These are phyloP conservation scores for Aspergillus latus DNA, from an alignment of 2,329 filamentous ascomycete species.

Conservation along the genomic window DNA sequence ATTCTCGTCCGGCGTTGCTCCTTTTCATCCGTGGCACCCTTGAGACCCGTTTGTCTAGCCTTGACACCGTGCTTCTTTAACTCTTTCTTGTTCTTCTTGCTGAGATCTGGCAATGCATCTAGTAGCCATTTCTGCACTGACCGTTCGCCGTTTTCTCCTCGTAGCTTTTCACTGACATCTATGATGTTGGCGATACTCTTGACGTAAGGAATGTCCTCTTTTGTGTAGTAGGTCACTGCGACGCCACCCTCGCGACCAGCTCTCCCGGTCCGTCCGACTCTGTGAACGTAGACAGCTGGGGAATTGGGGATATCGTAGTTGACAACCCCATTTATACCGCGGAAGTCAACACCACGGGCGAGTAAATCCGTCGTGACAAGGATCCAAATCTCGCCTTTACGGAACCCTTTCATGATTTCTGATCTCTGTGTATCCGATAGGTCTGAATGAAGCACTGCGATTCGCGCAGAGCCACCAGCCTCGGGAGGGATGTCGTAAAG, in stretches of 20 bases:
- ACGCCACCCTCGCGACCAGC: conserved; percentile 85
- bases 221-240: conserved; percentile 91
- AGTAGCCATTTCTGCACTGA: conserved; percentile 82
- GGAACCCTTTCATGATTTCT: conserved; percentile 83
- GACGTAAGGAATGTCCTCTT: conserved; percentile 86
- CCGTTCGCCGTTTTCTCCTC: conserved; percentile 51
- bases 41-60: conserved; percentile 55
- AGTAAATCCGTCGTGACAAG: conserved; percentile 94
- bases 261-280: conserved; percentile 85
- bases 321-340: conserved; percentile 90
- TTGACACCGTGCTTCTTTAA: conserved; percentile 81
- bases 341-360: conserved; percentile 89
- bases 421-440: conserved; percentile 74
- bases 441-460: conserved; percentile 87
- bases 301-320: conserved; percentile 98
- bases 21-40: conserved; percentile 43
- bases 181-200: conserved; percentile 95
- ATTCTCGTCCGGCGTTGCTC: conserved; percentile 63
- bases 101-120: conserved; percentile 78
- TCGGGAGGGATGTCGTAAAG: conserved; percentile 90
- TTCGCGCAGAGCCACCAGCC: conserved; percentile 78
- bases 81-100: conserved; percentile 79
- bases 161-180: conserved; percentile 72
- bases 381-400: conserved; percentile 91
- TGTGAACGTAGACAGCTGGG: conserved; percentile 86